Base-by-base conservation (phyloP, 257 asterid genomes). In the Solanum pennellii region DNA sequence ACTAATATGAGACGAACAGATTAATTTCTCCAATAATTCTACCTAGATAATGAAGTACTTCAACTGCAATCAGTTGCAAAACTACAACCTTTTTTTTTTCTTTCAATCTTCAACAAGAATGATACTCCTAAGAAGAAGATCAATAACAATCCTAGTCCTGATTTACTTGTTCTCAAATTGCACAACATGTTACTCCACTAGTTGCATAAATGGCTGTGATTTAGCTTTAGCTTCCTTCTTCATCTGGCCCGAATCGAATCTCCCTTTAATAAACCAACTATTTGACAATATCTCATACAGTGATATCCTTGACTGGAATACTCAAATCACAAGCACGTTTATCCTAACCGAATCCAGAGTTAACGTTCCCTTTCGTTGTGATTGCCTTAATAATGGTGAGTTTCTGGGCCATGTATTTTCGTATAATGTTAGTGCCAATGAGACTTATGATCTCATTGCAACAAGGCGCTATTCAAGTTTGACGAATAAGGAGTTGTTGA, bases 211-310 rank as follows among this genome's bases (percentile, higher is more conserved):
- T 23, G 86, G 77, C 9, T 83, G 86, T 83, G 86, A 60, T 18
- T 37, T 83, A 35, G 77, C 86, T 62, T 20, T 83, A 37, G 86
- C 76, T 42, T 83, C 86, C 10, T 62, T 77, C 9, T 77, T 77
- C 62, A 33, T 82, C 29, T 56, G 72, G 16, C 86, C 44, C 8
- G 86, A 35, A 56, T 3, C 10, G 31, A 5, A 82, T n/a, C 86
- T 82, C 41, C 65, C 68, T 4, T 2, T 20, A 33, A 82, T 82
- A 7, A 10, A 29, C 72, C n/a, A 52, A 12, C 21, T 82, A 9
- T 82, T 82, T 14, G 41, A 33, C 15, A 82, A 31, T 7, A 5
- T 73, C 9, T 12, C 47, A 5, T 35, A 10, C 49, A 11, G 7
- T 21, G 82, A 73, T 73, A 73, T 73, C 6, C 82, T 73, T 73